These are phyloP conservation scores for Suillus spraguei DNA, from an alignment of 768 basidiomycete genomes.

Conservation along the genomic window DNA sequence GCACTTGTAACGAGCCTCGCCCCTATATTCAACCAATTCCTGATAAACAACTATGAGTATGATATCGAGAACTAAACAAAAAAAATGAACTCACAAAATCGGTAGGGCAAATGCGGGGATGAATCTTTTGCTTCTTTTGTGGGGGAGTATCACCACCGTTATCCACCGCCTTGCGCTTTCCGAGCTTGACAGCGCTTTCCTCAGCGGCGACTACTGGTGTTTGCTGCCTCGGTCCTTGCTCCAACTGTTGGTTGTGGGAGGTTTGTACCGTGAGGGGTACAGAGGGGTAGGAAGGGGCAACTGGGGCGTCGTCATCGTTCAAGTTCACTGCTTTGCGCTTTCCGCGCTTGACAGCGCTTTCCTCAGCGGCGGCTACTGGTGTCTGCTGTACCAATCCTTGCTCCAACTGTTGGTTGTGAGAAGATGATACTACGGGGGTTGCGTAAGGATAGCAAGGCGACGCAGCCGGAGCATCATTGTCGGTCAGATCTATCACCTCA, in stretches of 20 bases:
- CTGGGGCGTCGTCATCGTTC: neutral
- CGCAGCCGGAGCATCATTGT: neutral
- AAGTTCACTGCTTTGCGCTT: neutral
- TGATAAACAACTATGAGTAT: neutral
- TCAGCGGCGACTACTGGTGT: neutral
- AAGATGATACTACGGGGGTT: neutral
- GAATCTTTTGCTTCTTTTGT: neutral
- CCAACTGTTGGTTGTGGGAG: neutral
- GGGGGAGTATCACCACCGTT: neutral
- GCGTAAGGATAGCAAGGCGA: neutral
- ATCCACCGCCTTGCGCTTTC: constrained; percentile 1
- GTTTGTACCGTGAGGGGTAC: neutral
- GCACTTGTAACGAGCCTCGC: neutral
- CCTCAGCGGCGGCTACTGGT: neutral
- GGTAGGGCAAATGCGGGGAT: neutral
- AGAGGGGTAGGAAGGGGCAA: too few species aligned
- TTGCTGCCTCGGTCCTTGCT: neutral
- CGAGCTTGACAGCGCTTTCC: neutral
- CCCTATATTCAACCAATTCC: neutral
- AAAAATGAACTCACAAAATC: neutral
- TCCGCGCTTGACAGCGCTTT: neutral
- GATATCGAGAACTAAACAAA: neutral
- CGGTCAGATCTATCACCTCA: neutral
- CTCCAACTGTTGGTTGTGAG: neutral
- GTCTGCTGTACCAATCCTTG: neutral